Evolutionary conservation across 176 grass and related monocot genomes (phyloP).

Genomic region (Avena eriantha): DNA sequence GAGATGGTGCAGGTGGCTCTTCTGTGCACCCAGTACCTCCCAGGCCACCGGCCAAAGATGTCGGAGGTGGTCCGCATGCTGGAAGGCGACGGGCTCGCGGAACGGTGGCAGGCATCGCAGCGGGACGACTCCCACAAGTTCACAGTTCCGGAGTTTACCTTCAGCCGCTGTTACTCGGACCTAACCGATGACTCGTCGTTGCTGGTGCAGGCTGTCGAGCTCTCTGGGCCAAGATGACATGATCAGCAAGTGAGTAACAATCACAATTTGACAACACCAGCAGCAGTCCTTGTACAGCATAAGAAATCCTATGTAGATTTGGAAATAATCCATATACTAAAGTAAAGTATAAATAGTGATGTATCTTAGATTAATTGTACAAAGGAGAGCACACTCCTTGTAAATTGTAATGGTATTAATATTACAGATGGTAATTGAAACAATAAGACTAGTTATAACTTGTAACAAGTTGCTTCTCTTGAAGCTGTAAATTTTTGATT

Average conservation of each 20-base stretch:
- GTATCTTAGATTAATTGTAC: conserved; percentile 51
- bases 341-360: conserved; percentile 38
- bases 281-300: conserved; percentile 50
- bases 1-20: conserved; percentile 95
- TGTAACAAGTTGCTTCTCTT: conserved; percentile 9
- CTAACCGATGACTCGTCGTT: conserved; percentile 87
- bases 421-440: conserved; percentile 22
- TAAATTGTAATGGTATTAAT: conserved; percentile 27
- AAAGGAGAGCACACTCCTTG: conserved; percentile 35
- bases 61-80: conserved; percentile 95
- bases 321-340: conserved; percentile 42
- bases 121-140: conserved; percentile 62
- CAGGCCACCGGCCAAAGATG: conserved; percentile 82
- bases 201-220: conserved; percentile 89
- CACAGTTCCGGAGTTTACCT: conserved; percentile 75
- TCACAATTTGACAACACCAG: background rate
- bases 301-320: conserved; percentile 42
- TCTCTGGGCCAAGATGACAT: conserved; percentile 89
- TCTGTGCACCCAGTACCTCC: conserved; percentile 93
- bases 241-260: background rate
- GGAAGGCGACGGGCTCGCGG: conserved; percentile 87
- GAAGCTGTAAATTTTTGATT: background rate
- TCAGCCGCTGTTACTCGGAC: conserved; percentile 82
- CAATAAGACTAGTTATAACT: conserved; percentile 14
- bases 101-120: conserved; percentile 94